Evolutionary conservation across 2,329 filamentous ascomycete species (phyloP), one percentile per base, ranked within the genome.

Genomic region (Colletotrichum sansevieriae): DNA sequence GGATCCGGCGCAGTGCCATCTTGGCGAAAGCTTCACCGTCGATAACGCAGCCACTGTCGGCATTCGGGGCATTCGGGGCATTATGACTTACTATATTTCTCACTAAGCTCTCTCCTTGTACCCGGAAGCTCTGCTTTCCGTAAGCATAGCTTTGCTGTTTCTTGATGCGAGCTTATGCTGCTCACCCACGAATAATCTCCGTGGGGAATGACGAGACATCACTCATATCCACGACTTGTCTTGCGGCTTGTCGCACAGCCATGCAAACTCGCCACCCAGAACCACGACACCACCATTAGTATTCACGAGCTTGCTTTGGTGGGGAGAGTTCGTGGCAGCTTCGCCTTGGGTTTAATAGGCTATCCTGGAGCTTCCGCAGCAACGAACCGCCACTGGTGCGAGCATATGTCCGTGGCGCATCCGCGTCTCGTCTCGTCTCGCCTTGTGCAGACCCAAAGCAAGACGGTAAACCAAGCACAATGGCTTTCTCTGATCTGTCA

Each of bases 181-280:
- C 22, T 29, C 25, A 29, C 25, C 7, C 29, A 29, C 29, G 37
- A 29, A 29, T 29, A 29, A 33, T 15, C 11, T 29, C 54, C 22
- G n/a, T 37, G 52, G 35, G n/a, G 35, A 20, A 15, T 15, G 52
- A 37, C 3, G 52, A 39, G 35, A 39, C 12, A 55, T 55, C 52
- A 8, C 25, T 18, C n/a, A 22, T 33, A 18, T 55, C 15, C 33
- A 39, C 52, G 18, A 35, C 35, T 33, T 41, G 35, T 22, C n/a
- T 39, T 9, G 33, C 52, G 12, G 52, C 52, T 55, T 55, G 41
- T 47, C 25, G 22, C 55, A 69, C 55, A 66, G 62, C 66, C 66
- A 66, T 56, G 56, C 62, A 65, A 12, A 35, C 49, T 56, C 66
- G 62, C 65, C 62, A n/a, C 29, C 52, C 18, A 13, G n/a, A 46